These are phyloP conservation scores for Sporothrix mexicana DNA, from an alignment of 2,329 filamentous ascomycete species.

Conservation along the genomic window DNA sequence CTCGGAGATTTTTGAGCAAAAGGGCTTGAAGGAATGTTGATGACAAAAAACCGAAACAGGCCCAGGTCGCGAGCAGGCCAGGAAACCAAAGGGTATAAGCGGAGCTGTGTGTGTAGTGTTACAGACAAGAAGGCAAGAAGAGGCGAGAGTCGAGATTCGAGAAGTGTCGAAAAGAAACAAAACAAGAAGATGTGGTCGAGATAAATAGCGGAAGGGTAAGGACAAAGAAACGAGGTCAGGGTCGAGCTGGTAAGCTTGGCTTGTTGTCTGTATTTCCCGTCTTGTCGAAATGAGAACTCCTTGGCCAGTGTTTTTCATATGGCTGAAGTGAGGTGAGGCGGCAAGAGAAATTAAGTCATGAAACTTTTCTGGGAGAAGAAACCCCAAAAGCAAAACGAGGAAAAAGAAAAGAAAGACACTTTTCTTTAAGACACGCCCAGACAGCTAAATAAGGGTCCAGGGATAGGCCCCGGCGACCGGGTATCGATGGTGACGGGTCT, in stretches of 20 bases:
- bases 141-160: background rate
- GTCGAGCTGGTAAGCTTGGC: background rate
- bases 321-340: slow-evolving; percentile 12
- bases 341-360: slow-evolving; percentile 38
- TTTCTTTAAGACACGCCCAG: slow-evolving; percentile 21
- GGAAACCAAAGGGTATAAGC: background rate
- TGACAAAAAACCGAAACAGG: background rate
- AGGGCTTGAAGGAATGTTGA: background rate
- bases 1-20: background rate
- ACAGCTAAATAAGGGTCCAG: slow-evolving; percentile 15
- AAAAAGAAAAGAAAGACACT: slow-evolving; percentile 12
- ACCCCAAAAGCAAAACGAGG: background rate
- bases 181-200: background rate
- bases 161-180: background rate
- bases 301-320: background rate
- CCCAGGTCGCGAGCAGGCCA: background rate
- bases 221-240: background rate
- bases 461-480: slow-evolving; percentile 21
- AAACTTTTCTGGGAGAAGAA: slow-evolving; percentile 2
- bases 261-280: background rate
- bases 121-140: background rate
- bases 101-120: background rate
- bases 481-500: slow-evolving; percentile 20
- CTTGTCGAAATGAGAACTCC: background rate
- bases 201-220: background rate